phyloP scores from a whole-genome alignment of 441 rosid species.

The Erodium moschatum region DNA sequence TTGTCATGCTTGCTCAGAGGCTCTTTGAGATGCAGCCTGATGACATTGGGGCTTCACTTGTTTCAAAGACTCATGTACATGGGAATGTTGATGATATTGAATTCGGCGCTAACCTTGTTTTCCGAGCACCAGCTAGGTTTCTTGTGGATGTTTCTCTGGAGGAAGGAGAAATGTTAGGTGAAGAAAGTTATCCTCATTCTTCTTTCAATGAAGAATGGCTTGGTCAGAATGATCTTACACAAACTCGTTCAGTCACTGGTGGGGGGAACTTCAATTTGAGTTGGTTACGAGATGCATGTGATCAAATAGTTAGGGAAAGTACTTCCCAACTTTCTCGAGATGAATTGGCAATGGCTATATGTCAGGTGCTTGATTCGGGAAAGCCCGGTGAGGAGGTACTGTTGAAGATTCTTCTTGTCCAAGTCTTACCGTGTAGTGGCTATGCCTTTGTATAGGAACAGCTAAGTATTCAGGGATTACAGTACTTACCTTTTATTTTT shows the following conservation, averaged over 20 bases:
- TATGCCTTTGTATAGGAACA: conserved; percentile 15
- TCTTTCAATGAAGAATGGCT: conserved; percentile 40
- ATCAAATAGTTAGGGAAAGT: conserved; percentile 49
- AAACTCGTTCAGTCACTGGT: conserved; percentile 27
- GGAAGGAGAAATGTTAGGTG: conserved; percentile 37
- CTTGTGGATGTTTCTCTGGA: conserved; percentile 53
- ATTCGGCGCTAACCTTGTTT: conserved; percentile 71
- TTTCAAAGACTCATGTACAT: conserved; percentile 28
- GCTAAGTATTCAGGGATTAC: conserved; percentile 13
- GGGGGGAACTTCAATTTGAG: conserved; percentile 48
- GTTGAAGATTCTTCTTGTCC: conserved; percentile 16
- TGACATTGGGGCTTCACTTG: conserved; percentile 24
- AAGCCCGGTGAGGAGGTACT: conserved; percentile 93
- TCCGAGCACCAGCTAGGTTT: conserved; percentile 69
- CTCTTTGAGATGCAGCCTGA: conserved; percentile 54
- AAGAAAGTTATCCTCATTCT: conserved; percentile 34
- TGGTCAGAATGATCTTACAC: conserved; percentile 28
- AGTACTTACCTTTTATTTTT: neutral
- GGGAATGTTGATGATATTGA: conserved; percentile 42
- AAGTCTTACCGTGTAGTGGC: conserved; percentile 15
- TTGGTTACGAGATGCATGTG: conserved; percentile 83
- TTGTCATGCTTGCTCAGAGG: conserved; percentile 44
- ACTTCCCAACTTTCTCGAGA: conserved; percentile 72
- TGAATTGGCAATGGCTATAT: conserved; percentile 86
- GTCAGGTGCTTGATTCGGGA: conserved; percentile 77